Evolutionary conservation across 2,329 filamentous ascomycete genomes (phyloP).

Genomic region (Neonectria magnoliae): DNA sequence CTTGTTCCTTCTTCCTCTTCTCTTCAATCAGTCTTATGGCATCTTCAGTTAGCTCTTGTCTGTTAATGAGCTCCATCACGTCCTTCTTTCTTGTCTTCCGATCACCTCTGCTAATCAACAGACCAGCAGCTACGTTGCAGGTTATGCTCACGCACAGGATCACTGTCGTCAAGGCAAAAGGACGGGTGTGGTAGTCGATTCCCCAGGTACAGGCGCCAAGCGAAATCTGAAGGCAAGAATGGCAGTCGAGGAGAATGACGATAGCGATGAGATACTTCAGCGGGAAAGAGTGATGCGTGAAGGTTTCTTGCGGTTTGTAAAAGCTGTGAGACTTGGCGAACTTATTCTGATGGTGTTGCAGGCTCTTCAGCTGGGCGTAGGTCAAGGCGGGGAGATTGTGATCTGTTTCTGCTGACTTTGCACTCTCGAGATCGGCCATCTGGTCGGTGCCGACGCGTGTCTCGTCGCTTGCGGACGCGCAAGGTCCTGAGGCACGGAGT

Average conservation of each 20-base stretch:
- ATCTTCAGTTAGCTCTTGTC: conserved; percentile 77
- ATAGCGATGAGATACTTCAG: conserved; percentile 78
- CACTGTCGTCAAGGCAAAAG: conserved; percentile 78
- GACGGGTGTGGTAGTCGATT: conserved; percentile 75
- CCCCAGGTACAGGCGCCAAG: conserved; percentile 83
- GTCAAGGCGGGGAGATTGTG: conserved; percentile 71
- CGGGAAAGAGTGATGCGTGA: conserved; percentile 83
- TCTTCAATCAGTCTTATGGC: conserved; percentile 62
- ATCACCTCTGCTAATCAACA: conserved; percentile 81
- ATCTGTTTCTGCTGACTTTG: conserved; percentile 50
- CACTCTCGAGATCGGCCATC: conserved; percentile 53
- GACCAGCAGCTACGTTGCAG: conserved; percentile 79
- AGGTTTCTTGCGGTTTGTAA: conserved; percentile 88
- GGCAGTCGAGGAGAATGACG: conserved; percentile 81
- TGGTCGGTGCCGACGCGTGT: conserved; percentile 52
- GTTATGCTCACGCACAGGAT: conserved; percentile 84
- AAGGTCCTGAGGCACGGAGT: conserved; percentile 27
- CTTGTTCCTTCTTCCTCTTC: conserved; percentile 47
- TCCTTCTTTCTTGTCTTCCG: conserved; percentile 85
- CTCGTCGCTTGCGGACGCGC: conserved; percentile 26
- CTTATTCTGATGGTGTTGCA: conserved; percentile 82
- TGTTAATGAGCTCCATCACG: conserved; percentile 78
- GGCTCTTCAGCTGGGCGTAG: conserved; percentile 71
- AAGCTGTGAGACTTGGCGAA: conserved; percentile 87
- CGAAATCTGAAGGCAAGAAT: conserved; percentile 82